Evolutionary conservation across 2,329 filamentous ascomycete genomes (phyloP), one percentile per base, ranked within the genome.

Genomic region (Aspergillus pseudoglaucus): DNA sequence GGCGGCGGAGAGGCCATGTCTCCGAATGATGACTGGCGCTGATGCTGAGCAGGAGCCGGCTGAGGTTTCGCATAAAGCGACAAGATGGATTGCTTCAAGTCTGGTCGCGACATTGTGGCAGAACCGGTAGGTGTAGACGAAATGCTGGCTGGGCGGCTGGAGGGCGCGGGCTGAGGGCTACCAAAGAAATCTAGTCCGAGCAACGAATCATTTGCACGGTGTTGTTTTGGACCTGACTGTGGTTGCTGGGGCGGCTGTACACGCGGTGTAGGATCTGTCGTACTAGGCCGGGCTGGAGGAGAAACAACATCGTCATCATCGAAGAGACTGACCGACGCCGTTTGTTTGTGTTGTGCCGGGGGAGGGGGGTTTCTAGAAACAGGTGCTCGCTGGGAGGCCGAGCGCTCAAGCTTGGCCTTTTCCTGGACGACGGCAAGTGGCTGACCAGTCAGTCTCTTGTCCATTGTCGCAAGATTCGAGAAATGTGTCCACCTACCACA

Each of bases 1-100:
- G 53, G 58, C 47, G 69, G 53, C 14, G 72, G 67, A 18, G 84
- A 80, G 3, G 85, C 81, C 74, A 88, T 78, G 45, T 81, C 80
- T 15, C 85, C 82, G 59, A 90, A 87, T 0, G 84, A 83, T 23
- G 78, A 75, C 35, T 78, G 77, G 10, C 79, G 76, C 32, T 75
- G 74, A 63, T 86, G 83, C 25, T 75, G 71, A 18, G 70, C 65
- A 18, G 73, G 63, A 47, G 72, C 72, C 47, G 81, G 75, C 58
- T 87, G 85, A n/a, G 88, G 83, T 62, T 89, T 87, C 1, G 90
- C 89, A 65, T 98, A 98, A 14, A 98, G 79, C 6, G 93, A 98
- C 43, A 98, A 73, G 51, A 98, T 98, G 2, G 91, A 97, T 69
- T 96, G 91, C 71, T 98, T 98, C 51, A 98, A 75, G 64, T 98